Evolutionary conservation across 2,329 filamentous ascomycete species (phyloP), one percentile per base, ranked within the genome.

Genomic region (Cephalotrichum gorgonifer): DNA sequence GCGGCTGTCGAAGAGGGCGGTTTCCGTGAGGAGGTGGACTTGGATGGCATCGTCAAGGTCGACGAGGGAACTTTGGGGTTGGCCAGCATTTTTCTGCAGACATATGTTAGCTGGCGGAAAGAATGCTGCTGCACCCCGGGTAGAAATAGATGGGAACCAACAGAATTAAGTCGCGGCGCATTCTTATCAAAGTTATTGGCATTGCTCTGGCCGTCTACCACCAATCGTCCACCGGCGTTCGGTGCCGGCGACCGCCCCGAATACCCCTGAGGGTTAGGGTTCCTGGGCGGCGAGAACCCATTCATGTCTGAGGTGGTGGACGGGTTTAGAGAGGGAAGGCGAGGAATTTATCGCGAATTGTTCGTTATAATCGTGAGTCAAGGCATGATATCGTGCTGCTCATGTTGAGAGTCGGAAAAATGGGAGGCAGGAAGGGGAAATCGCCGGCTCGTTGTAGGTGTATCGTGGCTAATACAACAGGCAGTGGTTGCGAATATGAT

Each of bases 21-120:
- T 97, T 70, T 97, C 91, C 53, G 93, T 90, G 51, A 98, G 77
- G 43, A 98, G 72, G 64, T 97, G 94, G 63, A 95, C 83, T 57
- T 89, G 85, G 42, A 98, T 86, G 52, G 74, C 78, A 63, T 87
- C 86, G 54, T 79, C 78, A 48, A 83, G 70, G 57, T 85, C 78
- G 55, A 83, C 73, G 11, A 76, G 69, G 20, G 78, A 79, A 57
- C 73, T 81, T 54, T 77, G 75, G 11, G 72, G 70, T 47, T 72
- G 71, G 27, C 69, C 65, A 33, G 66, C 53, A 56, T 76, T 79
- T 61, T 72, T 63, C 78, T 80, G 17, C 6, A 39, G 17, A 20
- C 17, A 39, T 11, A 22, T 6, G 35, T 39, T 22, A 39, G 35
- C 35, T 22, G n/a, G 35, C 15, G 17, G 17, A 6, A 17, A 20